Conservation (phyloP, 1,139 yeast genomes). For the Taphrina confusa region DNA sequence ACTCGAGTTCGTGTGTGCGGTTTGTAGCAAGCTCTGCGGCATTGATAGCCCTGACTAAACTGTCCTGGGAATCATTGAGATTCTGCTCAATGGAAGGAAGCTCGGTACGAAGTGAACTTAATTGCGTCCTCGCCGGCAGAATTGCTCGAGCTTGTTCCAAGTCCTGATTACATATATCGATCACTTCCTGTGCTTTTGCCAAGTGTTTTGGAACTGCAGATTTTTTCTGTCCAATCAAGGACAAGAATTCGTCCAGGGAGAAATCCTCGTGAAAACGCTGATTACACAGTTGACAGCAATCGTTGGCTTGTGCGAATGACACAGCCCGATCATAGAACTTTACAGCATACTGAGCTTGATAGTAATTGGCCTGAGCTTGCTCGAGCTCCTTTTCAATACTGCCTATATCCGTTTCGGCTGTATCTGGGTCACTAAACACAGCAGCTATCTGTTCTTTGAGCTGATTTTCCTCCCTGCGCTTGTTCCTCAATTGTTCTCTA, state of each 20-base stretch:
- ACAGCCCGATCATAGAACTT: slow-evolving; percentile 37
- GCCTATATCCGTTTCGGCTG: slow-evolving; percentile 26
- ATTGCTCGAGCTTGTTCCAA: neutral
- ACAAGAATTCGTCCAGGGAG: neutral
- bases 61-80: neutral
- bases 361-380: slow-evolving; percentile 24
- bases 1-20: neutral
- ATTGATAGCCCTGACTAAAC: neutral
- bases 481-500: slow-evolving; percentile 28
- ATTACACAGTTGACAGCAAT: slow-evolving; percentile 39
- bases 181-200: slow-evolving; percentile 12
- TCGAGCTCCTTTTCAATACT: slow-evolving; percentile 30
- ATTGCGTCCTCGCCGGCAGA: neutral
- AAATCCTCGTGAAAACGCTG: slow-evolving; percentile 35
- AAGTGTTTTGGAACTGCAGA: slow-evolving; percentile 12
- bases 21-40: neutral
- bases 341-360: slow-evolving; percentile 37
- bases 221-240: neutral
- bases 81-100: neutral
- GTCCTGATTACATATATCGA: neutral
- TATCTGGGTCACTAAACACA: slow-evolving; percentile 33
- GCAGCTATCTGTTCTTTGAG: slow-evolving; percentile 32
- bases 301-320: slow-evolving; percentile 30
- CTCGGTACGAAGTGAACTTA: neutral
- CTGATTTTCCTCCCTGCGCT: neutral